Conservation (phyloP, 768 basidiomycete genomes). For the Pleurotus pulmonarius region DNA sequence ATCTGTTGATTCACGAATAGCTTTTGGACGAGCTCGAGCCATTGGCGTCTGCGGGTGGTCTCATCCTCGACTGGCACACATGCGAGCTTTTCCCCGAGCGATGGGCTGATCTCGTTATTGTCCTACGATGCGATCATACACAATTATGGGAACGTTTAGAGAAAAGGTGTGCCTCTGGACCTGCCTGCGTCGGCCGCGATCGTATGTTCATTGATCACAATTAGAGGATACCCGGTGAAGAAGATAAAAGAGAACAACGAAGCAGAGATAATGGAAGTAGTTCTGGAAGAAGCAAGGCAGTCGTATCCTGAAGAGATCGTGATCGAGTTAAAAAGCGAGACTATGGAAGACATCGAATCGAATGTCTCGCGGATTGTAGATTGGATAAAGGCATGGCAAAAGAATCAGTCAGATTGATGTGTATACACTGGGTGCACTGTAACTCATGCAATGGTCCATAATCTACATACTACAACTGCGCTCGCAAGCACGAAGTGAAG, state of each 20-base stretch:
- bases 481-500: not conserved
- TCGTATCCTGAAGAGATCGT: conserved; percentile 87
- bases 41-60: conserved; percentile 60
- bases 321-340: conserved; percentile 78
- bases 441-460: no score
- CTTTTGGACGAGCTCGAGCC: conserved; percentile 87
- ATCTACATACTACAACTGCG: not conserved
- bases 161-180: conserved; percentile 56
- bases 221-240: conserved; percentile 79
- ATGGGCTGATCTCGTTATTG: conserved; percentile 94
- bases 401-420: conserved; percentile 25
- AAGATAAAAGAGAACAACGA: conserved; percentile 99
- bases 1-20: conserved; percentile 34
- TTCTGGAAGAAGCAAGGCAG: conserved; percentile 82
- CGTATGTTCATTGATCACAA: conserved; percentile 2
- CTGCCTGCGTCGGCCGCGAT: not conserved
- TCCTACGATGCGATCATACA: conserved; percentile 85
- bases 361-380: conserved; percentile 85
- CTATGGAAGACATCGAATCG: conserved; percentile 73
- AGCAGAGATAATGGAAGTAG: conserved; percentile 95
- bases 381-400: conserved; percentile 81
- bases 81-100: conserved; percentile 93
- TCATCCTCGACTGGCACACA: conserved; percentile 94
- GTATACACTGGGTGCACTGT: not conserved
- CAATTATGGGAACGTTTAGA: conserved; percentile 88